Conservation (phyloP, 2,329 filamentous ascomycete genomes). For the Trichoderma cornu-damae region DNA sequence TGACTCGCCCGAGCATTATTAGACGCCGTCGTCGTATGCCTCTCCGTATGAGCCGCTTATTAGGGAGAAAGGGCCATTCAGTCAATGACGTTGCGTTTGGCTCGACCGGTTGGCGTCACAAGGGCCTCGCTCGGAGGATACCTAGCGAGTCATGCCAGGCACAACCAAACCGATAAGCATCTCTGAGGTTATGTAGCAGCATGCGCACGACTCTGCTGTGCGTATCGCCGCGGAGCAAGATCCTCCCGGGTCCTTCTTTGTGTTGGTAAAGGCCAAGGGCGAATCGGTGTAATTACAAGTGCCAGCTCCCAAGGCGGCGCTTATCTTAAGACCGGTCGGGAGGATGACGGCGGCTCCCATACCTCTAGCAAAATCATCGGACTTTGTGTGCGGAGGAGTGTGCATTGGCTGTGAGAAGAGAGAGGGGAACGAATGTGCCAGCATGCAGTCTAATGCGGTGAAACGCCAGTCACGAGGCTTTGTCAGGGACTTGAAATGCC, state of each 20-base stretch:
- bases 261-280: not conserved
- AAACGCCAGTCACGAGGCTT: constrained; percentile 13
- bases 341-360: not conserved
- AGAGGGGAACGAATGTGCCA: not conserved
- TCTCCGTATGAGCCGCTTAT: not conserved
- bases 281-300: not conserved
- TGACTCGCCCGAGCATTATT: constrained; percentile 1
- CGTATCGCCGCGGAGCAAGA: not conserved
- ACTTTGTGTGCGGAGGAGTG: not conserved
- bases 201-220: not conserved
- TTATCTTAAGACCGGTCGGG: not conserved
- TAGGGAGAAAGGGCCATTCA: not conserved
- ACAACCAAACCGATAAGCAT: not conserved
- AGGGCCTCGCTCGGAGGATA: not conserved
- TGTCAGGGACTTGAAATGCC: not conserved
- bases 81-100: not conserved
- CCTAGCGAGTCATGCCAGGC: constrained; percentile 4
- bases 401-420: not conserved
- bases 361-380: not conserved
- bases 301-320: not conserved
- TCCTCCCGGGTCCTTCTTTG: not conserved
- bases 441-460: constrained; percentile 12
- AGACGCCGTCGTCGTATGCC: not conserved
- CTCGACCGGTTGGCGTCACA: not conserved
- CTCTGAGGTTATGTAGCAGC: not conserved